Conservation (phyloP, 768 basidiomycete genomes). For the Suillus ampliporus region DNA sequence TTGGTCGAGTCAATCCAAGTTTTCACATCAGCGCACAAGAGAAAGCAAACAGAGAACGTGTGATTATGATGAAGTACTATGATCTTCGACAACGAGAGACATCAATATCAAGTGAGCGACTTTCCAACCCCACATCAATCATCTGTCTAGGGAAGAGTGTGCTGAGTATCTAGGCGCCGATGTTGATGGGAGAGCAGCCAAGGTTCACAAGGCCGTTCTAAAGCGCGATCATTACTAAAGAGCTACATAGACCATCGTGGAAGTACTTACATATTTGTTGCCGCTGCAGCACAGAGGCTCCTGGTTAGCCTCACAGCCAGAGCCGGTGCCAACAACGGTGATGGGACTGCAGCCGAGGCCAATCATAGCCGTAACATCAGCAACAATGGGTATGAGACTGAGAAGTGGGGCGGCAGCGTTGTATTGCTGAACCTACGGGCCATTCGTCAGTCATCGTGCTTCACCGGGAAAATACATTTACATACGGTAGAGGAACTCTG, state of each 20-base stretch:
- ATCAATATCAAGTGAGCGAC: background rate
- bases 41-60: background rate
- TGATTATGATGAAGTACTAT: background rate
- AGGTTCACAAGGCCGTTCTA: conserved; percentile 42
- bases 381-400: background rate
- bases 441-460: background rate
- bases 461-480: background rate
- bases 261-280: conserved; percentile 46
- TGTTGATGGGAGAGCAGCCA: conserved; percentile 45
- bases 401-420: background rate
- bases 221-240: background rate
- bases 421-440: background rate
- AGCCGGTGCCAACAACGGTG: conserved; percentile 24
- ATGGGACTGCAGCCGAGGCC: conserved; percentile 47
- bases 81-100: background rate
- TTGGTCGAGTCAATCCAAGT: background rate
- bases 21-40: background rate
- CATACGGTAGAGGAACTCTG: background rate
- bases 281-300: conserved; percentile 55
- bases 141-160: background rate
- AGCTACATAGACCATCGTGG: background rate
- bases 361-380: conserved; percentile 13
- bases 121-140: background rate
- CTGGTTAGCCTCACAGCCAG: background rate
- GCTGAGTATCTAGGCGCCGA: conserved; percentile 15